Percentiles rank a stretch among this genome's conserved stretches.
Evolutionary conservation across 78 protist genomes (phyloP).

Genomic region (Capsaspora owczarzaki): DNA sequence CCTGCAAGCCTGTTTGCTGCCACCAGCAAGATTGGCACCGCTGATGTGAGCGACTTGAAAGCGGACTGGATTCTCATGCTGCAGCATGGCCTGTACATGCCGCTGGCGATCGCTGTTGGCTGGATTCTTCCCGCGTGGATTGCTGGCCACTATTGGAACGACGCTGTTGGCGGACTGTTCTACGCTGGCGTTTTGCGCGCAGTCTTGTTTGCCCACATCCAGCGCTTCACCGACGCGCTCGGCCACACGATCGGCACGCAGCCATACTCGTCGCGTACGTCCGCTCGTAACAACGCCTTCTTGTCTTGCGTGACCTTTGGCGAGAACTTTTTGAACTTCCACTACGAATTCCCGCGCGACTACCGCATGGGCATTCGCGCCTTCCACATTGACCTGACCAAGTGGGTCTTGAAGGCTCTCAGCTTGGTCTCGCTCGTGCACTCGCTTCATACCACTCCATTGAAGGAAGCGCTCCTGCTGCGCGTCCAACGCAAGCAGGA

Average conservation of each 20-base stretch:
- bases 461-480: background rate
- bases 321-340: conserved; percentile 2
- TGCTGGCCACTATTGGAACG: conserved; percentile 5
- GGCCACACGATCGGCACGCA: conserved; percentile 31
- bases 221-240: conserved; percentile 24
- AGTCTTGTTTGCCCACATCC: conserved; percentile 19
- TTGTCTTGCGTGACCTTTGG: background rate
- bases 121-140: conserved; percentile 17
- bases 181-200: conserved; percentile 11
- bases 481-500: background rate
- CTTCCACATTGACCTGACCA: background rate
- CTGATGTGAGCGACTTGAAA: conserved; percentile 20
- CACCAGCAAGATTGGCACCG: background rate
- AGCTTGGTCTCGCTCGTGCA: background rate
- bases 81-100: conserved; percentile 37
- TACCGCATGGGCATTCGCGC: background rate
- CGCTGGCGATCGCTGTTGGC: conserved; percentile 3
- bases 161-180: conserved; percentile 7
- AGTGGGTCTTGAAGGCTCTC: background rate
- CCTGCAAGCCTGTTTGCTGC: background rate
- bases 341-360: background rate
- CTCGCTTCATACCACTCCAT: background rate
- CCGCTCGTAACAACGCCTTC: background rate
- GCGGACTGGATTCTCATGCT: background rate
- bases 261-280: background rate